A percentile compares a stretch with the other conserved stretches of the same genome.
Evolutionary conservation across 2,329 filamentous ascomycete species (phyloP).

Genomic region (Fusarium brevicatenulatum): DNA sequence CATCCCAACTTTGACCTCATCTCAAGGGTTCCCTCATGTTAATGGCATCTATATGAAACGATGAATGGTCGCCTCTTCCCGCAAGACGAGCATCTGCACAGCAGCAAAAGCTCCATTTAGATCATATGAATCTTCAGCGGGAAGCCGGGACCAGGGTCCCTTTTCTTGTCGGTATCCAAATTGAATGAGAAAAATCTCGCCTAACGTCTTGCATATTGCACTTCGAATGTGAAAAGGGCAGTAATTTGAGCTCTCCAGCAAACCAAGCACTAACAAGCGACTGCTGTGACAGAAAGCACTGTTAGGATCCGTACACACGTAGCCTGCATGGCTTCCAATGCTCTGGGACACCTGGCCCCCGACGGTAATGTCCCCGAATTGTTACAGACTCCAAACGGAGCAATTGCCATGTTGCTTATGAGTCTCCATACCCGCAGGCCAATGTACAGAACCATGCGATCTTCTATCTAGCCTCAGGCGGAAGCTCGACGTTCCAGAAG

Average conservation of each 20-base stretch:
- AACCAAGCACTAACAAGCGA: constrained; percentile 15
- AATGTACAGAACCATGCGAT: constrained; percentile 20
- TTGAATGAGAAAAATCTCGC: constrained; percentile 9
- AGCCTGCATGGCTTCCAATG: constrained; percentile 28
- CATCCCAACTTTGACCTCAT: constrained; percentile 35
- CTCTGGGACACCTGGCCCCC: constrained; percentile 35
- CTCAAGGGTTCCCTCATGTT: constrained; percentile 15
- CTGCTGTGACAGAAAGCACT: constrained; percentile 15
- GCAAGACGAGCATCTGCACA: constrained; percentile 17
- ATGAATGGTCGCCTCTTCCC: constrained; percentile 2
- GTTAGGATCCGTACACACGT: not conserved
- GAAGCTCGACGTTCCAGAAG: constrained; percentile 43
- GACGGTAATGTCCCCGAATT: constrained; percentile 37
- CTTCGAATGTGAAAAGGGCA: constrained; percentile 14
- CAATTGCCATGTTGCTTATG: constrained; percentile 21
- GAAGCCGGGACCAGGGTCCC: constrained; percentile 28
- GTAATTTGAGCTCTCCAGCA: constrained; percentile 35
- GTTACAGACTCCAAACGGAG: constrained; percentile 29
- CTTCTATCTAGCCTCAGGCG: constrained; percentile 31
- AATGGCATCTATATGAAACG: constrained; percentile 5
- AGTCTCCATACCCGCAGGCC: not conserved
- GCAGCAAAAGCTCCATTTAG: constrained; percentile 26
- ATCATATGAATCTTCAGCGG: constrained; percentile 24
- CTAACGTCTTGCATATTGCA: constrained; percentile 10
- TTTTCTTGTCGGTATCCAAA: not conserved